Base-by-base conservation (phyloP, 805 yeast species). In the Yamadazyma takamatsuzukensis region DNA sequence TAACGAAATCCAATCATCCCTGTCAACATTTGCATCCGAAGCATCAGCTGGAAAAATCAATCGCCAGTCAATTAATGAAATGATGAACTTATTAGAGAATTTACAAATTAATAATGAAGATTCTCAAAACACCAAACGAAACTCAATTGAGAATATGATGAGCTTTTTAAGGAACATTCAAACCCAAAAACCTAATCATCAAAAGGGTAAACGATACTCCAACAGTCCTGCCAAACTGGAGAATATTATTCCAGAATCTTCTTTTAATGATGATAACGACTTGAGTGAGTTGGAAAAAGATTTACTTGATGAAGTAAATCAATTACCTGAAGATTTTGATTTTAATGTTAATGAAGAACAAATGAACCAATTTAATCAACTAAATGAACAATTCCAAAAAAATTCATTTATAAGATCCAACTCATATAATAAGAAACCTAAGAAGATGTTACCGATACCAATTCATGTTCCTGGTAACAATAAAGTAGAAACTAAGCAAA, bases 361-460 rank as follows among this genome's bases (percentile, higher is more conserved):
- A 4, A 12, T 36, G 12, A 19, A 36, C 15, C 46, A 39, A 30
- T 61, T 59, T 15, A 44, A 51, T 21, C 41, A 45, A 8, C 40
- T 34, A 33, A 38, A 23, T 25, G 27, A n/a, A 12, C 21, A 6
- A 11, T 32, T 14, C 8, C 39, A 30, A 18, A 26, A 27, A 10
- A 39, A 10, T 56, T 57, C 41, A 45, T 46, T 37, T 17, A 34
- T 37, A 33, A 40, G 66, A 21, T 61, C 70, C 2, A 63, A 61
- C 37, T 65, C 71, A 2, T 65, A 54, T 47, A 63, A 54, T 35
- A 60, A 62, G 28, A 58, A 47, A 34, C 71, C 72, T 3, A 37
- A 31, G 56, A 54, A 36, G 38, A 48, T n/a, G 34, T 50, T 14
- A 26, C 44, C 28, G 58, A 56, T 17, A 19, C 5, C 25, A n/a